These are phyloP conservation scores for Cercophora samala DNA, from an alignment of 495 filamentous ascomycete genomes.

Conservation along the genomic window DNA sequence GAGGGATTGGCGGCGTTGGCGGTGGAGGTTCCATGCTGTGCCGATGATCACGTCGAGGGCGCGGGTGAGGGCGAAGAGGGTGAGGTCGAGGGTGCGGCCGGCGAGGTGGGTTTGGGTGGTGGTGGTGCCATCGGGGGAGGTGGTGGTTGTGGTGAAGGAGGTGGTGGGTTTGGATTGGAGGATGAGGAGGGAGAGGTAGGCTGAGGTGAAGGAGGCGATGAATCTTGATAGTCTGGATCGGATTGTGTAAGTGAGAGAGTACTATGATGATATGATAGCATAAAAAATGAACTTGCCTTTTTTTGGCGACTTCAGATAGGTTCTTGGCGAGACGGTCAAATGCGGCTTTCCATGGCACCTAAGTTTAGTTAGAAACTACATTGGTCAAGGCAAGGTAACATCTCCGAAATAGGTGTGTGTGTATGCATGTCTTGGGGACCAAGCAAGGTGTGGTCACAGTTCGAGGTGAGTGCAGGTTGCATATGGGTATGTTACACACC, in stretches of 20 bases:
- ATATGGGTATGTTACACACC: slow-evolving; percentile 36
- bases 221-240: slow-evolving; percentile 42
- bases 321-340: slow-evolving; percentile 25
- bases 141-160: slow-evolving; percentile 37
- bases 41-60: slow-evolving; percentile 71
- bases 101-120: slow-evolving; percentile 45
- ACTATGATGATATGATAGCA: not conserved
- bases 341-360: slow-evolving; percentile 34
- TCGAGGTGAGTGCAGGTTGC: slow-evolving; percentile 2
- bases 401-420: not conserved
- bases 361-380: slow-evolving; percentile 12
- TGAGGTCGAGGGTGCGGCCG: slow-evolving; percentile 82
- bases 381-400: not conserved
- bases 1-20: slow-evolving; percentile 32
- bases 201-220: slow-evolving; percentile 49
- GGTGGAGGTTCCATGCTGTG: slow-evolving; percentile 58
- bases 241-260: slow-evolving; percentile 10
- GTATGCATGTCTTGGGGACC: not conserved
- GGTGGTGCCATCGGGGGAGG: slow-evolving; percentile 15
- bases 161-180: slow-evolving; percentile 46
- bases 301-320: slow-evolving; percentile 30
- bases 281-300: slow-evolving; percentile 29
- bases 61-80: slow-evolving; percentile 71
- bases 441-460: not conserved
- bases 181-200: slow-evolving; percentile 48